A percentile compares a stretch with the other conserved stretches of the same genome.
These are phyloP conservation scores for Turnera subulata DNA, from an alignment of 345 rosid species.

Conservation along the genomic window DNA sequence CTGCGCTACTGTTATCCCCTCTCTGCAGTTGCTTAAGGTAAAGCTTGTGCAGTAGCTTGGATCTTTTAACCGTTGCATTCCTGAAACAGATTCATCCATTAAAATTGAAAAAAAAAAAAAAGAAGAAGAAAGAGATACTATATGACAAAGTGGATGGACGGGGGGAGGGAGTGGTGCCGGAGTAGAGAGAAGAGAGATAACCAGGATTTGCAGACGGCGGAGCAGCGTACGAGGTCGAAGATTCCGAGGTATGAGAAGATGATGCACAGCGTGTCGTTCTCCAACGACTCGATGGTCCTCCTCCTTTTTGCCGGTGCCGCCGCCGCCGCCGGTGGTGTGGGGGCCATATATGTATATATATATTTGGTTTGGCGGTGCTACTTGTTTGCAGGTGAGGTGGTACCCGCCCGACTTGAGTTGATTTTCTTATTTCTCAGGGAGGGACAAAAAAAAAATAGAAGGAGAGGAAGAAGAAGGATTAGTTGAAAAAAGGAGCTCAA, in stretches of 20 bases:
- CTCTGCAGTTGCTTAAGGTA: slow-evolving; percentile 36
- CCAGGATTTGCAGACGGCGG: slow-evolving; percentile 82
- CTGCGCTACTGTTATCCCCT: slow-evolving; percentile 11
- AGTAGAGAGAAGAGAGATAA: slow-evolving; percentile 11
- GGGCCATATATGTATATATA: no score
- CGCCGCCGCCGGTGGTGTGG: no score
- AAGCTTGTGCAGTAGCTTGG: slow-evolving; percentile 49
- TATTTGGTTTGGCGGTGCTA: no score
- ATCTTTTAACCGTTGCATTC: slow-evolving; percentile 45
- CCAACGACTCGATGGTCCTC: slow-evolving; percentile 39
- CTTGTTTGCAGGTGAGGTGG: no score
- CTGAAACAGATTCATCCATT: slow-evolving; percentile 20
- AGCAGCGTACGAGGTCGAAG: slow-evolving; percentile 73
- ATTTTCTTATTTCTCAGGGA: no score
- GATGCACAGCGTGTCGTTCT: slow-evolving; percentile 49
- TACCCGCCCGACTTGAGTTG: no score
- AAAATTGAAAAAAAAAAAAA: neutral
- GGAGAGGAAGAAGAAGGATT: no score
- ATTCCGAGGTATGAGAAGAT: slow-evolving; percentile 71
- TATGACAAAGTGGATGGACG: no score
- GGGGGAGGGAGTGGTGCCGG: neutral
- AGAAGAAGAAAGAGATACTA: no score
- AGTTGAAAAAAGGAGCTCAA: no score
- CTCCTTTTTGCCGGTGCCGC: no score
- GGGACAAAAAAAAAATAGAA: no score